A percentile compares a stretch with the other conserved stretches of the same genome.
Evolutionary conservation across 768 basidiomycete genomes (phyloP).

Genomic region (Podaxis mareebaensis): DNA sequence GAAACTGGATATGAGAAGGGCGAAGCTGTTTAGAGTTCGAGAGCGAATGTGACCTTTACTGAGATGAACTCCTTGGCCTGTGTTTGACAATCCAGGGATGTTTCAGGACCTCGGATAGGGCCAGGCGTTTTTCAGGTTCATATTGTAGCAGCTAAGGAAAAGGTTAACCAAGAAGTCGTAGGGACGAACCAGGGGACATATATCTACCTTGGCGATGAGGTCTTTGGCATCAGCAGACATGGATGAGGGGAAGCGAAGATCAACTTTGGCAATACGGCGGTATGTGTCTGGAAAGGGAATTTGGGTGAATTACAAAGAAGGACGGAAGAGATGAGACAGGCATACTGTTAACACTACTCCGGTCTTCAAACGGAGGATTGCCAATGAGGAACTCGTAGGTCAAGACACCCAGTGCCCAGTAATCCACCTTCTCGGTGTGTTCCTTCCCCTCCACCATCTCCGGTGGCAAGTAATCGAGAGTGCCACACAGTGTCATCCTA

Average conservation of each 20-base stretch:
- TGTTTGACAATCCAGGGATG: slow-evolving; percentile 89
- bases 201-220: slow-evolving; percentile 57
- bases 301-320: slow-evolving; percentile 2
- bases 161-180: slow-evolving; percentile 28
- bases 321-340: slow-evolving; percentile 11
- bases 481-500: slow-evolving; percentile 90
- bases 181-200: slow-evolving; percentile 14
- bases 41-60: slow-evolving; percentile 2
- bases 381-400: slow-evolving; percentile 94
- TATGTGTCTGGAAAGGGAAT: slow-evolving; percentile 68
- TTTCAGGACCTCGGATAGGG: slow-evolving; percentile 69
- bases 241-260: slow-evolving; percentile 63
- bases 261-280: slow-evolving; percentile 84
- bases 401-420: slow-evolving; percentile 97
- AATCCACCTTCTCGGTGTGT: slow-evolving; percentile 88
- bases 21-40: not conserved
- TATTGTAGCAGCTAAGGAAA: slow-evolving; percentile 76
- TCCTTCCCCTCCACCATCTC: slow-evolving; percentile 97
- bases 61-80: slow-evolving; percentile 42
- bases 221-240: slow-evolving; percentile 69
- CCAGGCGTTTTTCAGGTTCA: slow-evolving; percentile 74
- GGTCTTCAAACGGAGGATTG: slow-evolving; percentile 79
- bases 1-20: not conserved
- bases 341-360: slow-evolving; percentile 73
- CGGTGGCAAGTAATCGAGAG: slow-evolving; percentile 94